Percentiles rank a stretch among this genome's conserved stretches.
phyloP scores from a whole-genome alignment of 805 yeast genomes.

The Ogataea paradorogensis region DNA sequence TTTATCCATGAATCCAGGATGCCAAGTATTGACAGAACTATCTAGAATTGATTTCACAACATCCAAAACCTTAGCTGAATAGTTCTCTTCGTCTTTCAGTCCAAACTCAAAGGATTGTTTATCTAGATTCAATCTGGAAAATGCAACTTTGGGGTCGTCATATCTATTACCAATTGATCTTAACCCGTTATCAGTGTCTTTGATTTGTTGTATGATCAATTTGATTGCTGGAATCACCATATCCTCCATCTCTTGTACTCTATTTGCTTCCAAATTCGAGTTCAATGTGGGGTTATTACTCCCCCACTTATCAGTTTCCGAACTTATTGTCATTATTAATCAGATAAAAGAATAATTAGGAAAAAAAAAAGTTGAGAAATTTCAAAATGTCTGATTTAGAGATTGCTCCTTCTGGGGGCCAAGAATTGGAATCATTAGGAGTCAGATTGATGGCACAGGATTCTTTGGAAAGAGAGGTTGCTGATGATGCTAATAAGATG shows the following conservation, averaged over 20 bases:
- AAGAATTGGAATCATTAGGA: constrained; percentile 39
- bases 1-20: constrained; percentile 81
- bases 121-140: constrained; percentile 34
- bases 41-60: constrained; percentile 56
- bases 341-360: background rate
- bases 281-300: background rate
- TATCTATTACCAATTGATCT: constrained; percentile 49
- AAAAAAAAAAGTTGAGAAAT: background rate
- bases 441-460: constrained; percentile 74
- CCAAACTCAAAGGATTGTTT: constrained; percentile 30
- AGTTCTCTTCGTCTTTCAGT: constrained; percentile 12
- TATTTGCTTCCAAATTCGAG: constrained; percentile 43
- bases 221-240: constrained; percentile 52
- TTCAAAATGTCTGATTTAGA: background rate
- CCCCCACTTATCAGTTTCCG: background rate
- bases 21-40: constrained; percentile 82
- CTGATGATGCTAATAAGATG: constrained; percentile 61
- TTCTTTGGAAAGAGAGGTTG: constrained; percentile 71
- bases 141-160: constrained; percentile 47
- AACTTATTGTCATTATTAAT: constrained; percentile 6
- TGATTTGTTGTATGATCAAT: constrained; percentile 51
- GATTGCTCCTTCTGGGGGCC: constrained; percentile 4
- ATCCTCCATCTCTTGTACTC: constrained; percentile 55
- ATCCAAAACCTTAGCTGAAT: constrained; percentile 40
- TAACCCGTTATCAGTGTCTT: constrained; percentile 42